Evolutionary conservation across 1,139 yeast species (phyloP).

Genomic region (Kodamaea alishanica): DNA sequence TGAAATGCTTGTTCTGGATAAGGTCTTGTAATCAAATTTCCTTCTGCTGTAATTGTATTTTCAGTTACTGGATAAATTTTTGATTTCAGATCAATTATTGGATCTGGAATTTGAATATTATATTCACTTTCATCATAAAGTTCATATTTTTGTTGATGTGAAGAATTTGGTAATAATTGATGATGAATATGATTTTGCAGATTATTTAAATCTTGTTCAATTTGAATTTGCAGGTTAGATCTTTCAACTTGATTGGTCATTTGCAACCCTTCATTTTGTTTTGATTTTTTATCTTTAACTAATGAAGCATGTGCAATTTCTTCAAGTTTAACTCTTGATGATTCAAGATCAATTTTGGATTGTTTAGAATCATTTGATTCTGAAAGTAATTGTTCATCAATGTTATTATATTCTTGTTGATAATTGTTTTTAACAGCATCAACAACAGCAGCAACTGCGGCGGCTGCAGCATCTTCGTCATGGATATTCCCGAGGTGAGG

Average conservation of each 20-base stretch:
- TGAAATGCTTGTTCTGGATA: slow-evolving; percentile 54
- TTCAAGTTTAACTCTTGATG: slow-evolving; percentile 30
- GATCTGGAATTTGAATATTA: slow-evolving; percentile 49
- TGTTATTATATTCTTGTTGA: slow-evolving; percentile 35
- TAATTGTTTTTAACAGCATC: slow-evolving; percentile 12
- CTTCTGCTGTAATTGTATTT: slow-evolving; percentile 47
- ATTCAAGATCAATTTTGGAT: slow-evolving; percentile 23
- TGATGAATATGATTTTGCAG: slow-evolving; percentile 4
- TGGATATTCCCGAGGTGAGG: slow-evolving; percentile 3
- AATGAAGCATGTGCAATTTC: slow-evolving; percentile 29
- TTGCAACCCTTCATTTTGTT: neutral
- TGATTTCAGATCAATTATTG: slow-evolving; percentile 43
- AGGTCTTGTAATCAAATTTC: slow-evolving; percentile 52
- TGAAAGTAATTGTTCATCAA: slow-evolving; percentile 44
- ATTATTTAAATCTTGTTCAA: neutral
- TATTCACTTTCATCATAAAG: slow-evolving; percentile 38
- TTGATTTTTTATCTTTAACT: no score
- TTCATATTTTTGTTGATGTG: slow-evolving; percentile 19
- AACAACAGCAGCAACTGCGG: slow-evolving; percentile 9
- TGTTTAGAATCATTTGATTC: slow-evolving; percentile 22
- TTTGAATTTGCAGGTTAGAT: neutral
- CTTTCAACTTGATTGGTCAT: neutral
- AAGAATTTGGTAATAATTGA: slow-evolving; percentile 13
- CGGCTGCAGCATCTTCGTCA: slow-evolving; percentile 8
- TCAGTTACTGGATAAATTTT: slow-evolving; percentile 47